Base-by-base conservation (phyloP, 192 early-diverging fungal species). In the Backusella circina region DNA sequence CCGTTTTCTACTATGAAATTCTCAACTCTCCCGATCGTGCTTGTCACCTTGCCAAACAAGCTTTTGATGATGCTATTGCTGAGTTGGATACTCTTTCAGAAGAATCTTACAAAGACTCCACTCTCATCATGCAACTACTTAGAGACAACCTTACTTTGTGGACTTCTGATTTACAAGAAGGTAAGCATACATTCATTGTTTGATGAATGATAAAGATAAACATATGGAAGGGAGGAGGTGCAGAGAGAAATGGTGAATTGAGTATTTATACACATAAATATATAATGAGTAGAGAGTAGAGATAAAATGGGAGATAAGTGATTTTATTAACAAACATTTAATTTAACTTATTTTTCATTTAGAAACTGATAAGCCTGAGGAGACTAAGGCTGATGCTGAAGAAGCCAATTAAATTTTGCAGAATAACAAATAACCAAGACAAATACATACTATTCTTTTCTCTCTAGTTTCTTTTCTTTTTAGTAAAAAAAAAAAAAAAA, bases 1-100 rank as follows among this genome's bases (percentile, higher is more conserved):
- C 96, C 44, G 96, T 98, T 28, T 99, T 99, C 89, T 98, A 96
- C 90, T 99, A 98, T 85, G 97, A 99, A 90, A 99, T 99, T 82
- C 87, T 94, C 84, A 98, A 98, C 93, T 96, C 95, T 51, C 97
- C 97, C 77, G 96, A 97, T 86, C 90, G 93, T 79, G 97, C 96
- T 75, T 97, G 97, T 90, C 92, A 97, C 77, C 89, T 98, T 41
- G 96, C 96, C 85, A 91, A 96, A 84, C 94, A 95, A 85, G 95
- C 98, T 28, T 99, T 99, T 80, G 98, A 99, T 85, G 98, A 97
- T 78, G 98, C 98, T 68, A 99, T 99, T 84, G 96, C 98, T 51
- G 98, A 98, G 87, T 89, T 99, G 71, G 98, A 99, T 90, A 97
- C 94, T 75, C 91, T 99, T 69, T 95, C 91, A 84, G 98, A 99